Evolutionary conservation across 768 basidiomycete genomes (phyloP), one percentile per base, ranked within the genome.

Genomic region (Russula abietina): DNA sequence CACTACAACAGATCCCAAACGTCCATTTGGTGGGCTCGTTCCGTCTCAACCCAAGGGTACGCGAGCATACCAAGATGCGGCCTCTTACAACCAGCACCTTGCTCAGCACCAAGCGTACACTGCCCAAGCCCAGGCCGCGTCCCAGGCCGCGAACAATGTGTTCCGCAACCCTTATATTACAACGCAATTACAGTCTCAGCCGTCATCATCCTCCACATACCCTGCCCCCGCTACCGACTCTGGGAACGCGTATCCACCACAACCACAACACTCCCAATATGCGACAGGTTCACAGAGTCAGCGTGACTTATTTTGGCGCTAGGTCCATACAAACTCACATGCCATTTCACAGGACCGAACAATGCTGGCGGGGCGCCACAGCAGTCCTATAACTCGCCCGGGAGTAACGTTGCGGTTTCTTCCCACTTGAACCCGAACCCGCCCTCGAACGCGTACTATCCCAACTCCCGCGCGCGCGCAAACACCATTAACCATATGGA

Each of bases 401-500:
- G 65, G 53, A 59, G 56, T 39, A 49, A 43, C 26, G 62, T 39
- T 50, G 68, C 50, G 39, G 65, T 51, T 56, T 61, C 66, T 26
- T 57, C 69, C 33, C 70, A 72, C 46, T 48, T 74, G 50, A 66
- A 77, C 68, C 77, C 86, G 36, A 80, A 85, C 70, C 77, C 83
- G 57, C 80, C 88, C 1, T 78, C 87, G 16, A 85, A 79, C 60
- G 81, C 88, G 5, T 92, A 90, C 74, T 84, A 87, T 71, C 80
- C 87, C 32, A 81, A 78, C 67, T 74, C 86, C 26, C 83, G 93
- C 16, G 85, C 83, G 12, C 82, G 96, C 43, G 90, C 94, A 9
- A 96, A 94, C 73, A 98, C 96, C 36, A 90, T 96, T 75, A 92
- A 93, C 72, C 82, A 84, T 68, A 89, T 91, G 84, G 93, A 97